Conservation (phyloP, 148 eudicot species). For the Fagopyrum homotropicum region DNA sequence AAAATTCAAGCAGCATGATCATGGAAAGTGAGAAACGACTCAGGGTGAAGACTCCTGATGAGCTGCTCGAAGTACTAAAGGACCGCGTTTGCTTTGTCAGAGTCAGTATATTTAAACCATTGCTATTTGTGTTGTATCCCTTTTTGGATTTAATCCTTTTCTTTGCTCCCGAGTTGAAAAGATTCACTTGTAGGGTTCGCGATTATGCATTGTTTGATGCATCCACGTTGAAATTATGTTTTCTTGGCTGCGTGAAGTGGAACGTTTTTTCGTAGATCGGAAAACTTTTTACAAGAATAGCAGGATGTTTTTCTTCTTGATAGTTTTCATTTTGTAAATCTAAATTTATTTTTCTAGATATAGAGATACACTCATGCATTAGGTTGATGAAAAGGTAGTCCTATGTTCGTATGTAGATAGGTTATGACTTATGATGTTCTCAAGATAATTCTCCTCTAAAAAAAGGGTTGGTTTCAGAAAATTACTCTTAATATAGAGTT, state of each 20-base stretch:
- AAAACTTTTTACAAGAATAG: neutral
- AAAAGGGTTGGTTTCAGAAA: neutral
- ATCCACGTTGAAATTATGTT: neutral
- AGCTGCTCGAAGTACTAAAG: constrained; percentile 70
- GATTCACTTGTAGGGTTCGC: neutral
- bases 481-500: neutral
- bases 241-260: neutral
- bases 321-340: neutral
- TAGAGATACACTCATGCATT: neutral
- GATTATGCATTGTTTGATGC: neutral
- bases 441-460: neutral
- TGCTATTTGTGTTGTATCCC: neutral
- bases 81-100: constrained; percentile 60
- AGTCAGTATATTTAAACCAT: constrained; percentile 29
- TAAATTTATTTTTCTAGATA: neutral
- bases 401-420: neutral
- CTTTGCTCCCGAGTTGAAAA: neutral
- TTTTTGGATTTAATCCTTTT: neutral
- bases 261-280: neutral
- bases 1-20: constrained; percentile 76
- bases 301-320: neutral
- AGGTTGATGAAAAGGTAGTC: neutral
- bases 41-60: constrained; percentile 90
- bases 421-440: neutral
- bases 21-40: constrained; percentile 67